Conservation (phyloP, 345 rosid genomes). For the Pugionium dolabratum region DNA sequence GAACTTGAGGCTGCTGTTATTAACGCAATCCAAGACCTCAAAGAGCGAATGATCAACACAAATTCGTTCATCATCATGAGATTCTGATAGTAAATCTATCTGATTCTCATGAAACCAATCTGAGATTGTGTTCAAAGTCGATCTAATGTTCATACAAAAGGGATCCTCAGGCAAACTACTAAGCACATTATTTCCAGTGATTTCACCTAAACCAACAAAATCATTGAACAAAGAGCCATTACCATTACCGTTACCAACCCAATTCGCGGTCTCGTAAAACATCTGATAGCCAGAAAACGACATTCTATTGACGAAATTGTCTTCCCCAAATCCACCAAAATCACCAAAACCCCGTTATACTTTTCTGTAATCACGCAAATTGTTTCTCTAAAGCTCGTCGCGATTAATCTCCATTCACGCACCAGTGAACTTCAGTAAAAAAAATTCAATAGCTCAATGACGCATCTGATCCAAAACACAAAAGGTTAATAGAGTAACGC, state of each 20-base stretch:
- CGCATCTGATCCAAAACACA: slow-evolving; percentile 6
- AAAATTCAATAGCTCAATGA: background rate
- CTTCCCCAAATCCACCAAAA: slow-evolving; percentile 10
- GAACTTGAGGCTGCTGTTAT: background rate
- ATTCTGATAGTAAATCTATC: slow-evolving; percentile 12
- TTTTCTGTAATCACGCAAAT: background rate
- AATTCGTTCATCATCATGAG: background rate
- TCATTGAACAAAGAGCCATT: background rate
- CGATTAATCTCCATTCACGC: slow-evolving; percentile 13
- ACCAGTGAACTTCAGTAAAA: background rate
- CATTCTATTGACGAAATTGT: background rate
- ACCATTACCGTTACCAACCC: background rate
- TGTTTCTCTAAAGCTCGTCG: background rate
- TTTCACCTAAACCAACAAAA: slow-evolving; percentile 2
- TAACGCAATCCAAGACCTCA: background rate
- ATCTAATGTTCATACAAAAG: slow-evolving; percentile 34
- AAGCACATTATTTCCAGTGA: background rate
- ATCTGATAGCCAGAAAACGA: slow-evolving; percentile 12
- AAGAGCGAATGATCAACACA: background rate
- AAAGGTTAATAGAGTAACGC: background rate
- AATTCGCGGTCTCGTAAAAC: slow-evolving; percentile 3
- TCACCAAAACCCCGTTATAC: background rate
- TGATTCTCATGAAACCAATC: slow-evolving; percentile 36
- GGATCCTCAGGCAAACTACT: slow-evolving; percentile 38
- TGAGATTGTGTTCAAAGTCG: slow-evolving; percentile 22